These are phyloP conservation scores for Scalesia atractyloides DNA, from an alignment of 129 eudicot genomes.

Conservation along the genomic window DNA sequence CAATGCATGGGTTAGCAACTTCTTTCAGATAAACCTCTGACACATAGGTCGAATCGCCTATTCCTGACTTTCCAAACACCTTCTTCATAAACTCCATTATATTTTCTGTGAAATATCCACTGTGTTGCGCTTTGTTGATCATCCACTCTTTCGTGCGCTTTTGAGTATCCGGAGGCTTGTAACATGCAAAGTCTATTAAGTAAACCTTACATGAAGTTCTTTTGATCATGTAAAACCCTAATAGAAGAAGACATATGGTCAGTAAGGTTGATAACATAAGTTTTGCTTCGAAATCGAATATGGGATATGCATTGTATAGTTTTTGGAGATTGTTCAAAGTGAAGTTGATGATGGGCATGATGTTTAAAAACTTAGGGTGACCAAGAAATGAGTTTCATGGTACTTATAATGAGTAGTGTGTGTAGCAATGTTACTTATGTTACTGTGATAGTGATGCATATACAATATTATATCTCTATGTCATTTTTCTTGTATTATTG, in stretches of 20 bases:
- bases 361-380: conserved; percentile 1
- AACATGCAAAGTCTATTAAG: conserved; percentile 57
- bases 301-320: conserved; percentile 12
- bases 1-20: conserved; percentile 20
- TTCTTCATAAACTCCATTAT: conserved; percentile 39
- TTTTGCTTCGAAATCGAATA: conserved; percentile 19
- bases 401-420: conserved; percentile 14
- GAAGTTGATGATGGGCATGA: conserved; percentile 21
- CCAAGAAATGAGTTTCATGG: conserved; percentile 14
- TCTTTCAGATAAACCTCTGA: conserved; percentile 36
- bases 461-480: conserved; percentile 5
- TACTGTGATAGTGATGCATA: conserved; percentile 23
- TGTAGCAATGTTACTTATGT: background rate
- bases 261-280: conserved; percentile 19
- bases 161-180: conserved; percentile 46
- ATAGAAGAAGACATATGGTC: conserved; percentile 6
- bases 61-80: conserved; percentile 38
- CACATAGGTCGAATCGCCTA: conserved; percentile 56
- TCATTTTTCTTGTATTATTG: conserved; percentile 9
- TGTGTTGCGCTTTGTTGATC: conserved; percentile 20
- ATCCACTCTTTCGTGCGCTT: conserved; percentile 36
- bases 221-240: conserved; percentile 21
- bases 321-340: conserved; percentile 4
- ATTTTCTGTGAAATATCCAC: conserved; percentile 37
- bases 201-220: conserved; percentile 27